Base-by-base conservation (phyloP, 371 early-diverging fungal species). In the Capniomyces stellatus region DNA sequence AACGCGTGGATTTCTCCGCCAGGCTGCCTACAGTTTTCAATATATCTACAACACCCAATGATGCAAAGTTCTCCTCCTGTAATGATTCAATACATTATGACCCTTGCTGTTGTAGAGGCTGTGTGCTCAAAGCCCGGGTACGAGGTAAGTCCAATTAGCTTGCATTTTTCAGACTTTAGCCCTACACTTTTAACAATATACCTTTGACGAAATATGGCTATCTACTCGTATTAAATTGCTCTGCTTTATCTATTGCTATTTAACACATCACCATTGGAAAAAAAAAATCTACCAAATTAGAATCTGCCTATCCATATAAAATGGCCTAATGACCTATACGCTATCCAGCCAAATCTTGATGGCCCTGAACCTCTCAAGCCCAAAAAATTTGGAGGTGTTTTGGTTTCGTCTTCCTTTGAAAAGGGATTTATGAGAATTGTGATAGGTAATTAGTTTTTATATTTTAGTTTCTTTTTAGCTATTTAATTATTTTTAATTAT, bases 251-350 rank as follows among this genome's bases (percentile, higher is more conserved):
- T n/a, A n/a, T n/a, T n/a, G n/a, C n/a, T n/a, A n/a, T n/a, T n/a
- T n/a, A n/a, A n/a, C n/a, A n/a, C n/a, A n/a, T n/a, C n/a, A n/a
- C n/a, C n/a, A n/a, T n/a, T n/a, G n/a, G n/a, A n/a, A n/a, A n/a
- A n/a, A n/a, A n/a, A n/a, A n/a, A n/a, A n/a, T n/a, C n/a, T n/a
- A n/a, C n/a, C n/a, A n/a, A n/a, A n/a, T n/a, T 51, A 51, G 51
- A 66, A 79, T 15, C 58, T 89, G 2, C 86, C 88, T 0, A 59
- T 96, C 49, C 74, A 75, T 31, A 64, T 96, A 30, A 96, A 96
- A 64, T 96, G 97, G 97, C 97, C 97, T 15, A 96, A 94, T 57
- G 97, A 96, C 61, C 73, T 96, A 19, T 93, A 95, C 63, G 76
- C 74, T 0, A 52, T 67, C 1, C 35, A 43, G 2, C 48, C 55